Percentiles rank a stretch among this genome's conserved stretches.
These are phyloP conservation scores for Fusarium abutilonis DNA, from an alignment of 2,329 filamentous ascomycete genomes.

Conservation along the genomic window DNA sequence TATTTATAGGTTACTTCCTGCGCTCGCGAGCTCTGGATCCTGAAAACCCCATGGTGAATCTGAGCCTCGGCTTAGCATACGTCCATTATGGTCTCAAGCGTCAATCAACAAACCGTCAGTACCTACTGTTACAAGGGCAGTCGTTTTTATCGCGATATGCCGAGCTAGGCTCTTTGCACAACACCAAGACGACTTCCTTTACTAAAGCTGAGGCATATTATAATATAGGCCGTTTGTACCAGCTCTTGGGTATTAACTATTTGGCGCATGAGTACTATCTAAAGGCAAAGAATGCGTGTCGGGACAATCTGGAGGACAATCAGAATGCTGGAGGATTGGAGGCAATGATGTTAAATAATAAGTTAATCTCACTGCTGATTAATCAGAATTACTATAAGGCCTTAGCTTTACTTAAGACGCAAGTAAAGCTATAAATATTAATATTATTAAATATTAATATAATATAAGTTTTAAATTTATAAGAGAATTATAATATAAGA, in stretches of 20 bases:
- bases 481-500: too few species aligned
- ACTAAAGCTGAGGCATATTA: conserved; percentile 51
- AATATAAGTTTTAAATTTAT: too few species aligned
- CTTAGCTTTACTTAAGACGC: conserved; percentile 43
- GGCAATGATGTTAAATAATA: conserved; percentile 48
- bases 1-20: conserved; percentile 76
- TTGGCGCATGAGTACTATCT: conserved; percentile 78
- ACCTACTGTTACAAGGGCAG: conserved; percentile 84
- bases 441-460: too few species aligned
- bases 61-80: conserved; percentile 85
- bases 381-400: conserved; percentile 46
- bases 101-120: conserved; percentile 89
- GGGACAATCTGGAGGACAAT: conserved; percentile 1
- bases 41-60: conserved; percentile 78
- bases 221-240: conserved; percentile 53
- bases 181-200: not conserved
- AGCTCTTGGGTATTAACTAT: conserved; percentile 51
- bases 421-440: conserved; percentile 42
- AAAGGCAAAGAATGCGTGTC: conserved; percentile 45
- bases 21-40: conserved; percentile 79
- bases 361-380: conserved; percentile 46
- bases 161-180: conserved; percentile 18
- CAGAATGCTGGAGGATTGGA: conserved; percentile 41
- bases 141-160: conserved; percentile 71
- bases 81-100: conserved; percentile 90